Percentiles rank a stretch among this genome's conserved stretches.
Evolutionary conservation across 2,329 filamentous ascomycete genomes (phyloP).

Genomic region (Chrysoporthe cubensis): DNA sequence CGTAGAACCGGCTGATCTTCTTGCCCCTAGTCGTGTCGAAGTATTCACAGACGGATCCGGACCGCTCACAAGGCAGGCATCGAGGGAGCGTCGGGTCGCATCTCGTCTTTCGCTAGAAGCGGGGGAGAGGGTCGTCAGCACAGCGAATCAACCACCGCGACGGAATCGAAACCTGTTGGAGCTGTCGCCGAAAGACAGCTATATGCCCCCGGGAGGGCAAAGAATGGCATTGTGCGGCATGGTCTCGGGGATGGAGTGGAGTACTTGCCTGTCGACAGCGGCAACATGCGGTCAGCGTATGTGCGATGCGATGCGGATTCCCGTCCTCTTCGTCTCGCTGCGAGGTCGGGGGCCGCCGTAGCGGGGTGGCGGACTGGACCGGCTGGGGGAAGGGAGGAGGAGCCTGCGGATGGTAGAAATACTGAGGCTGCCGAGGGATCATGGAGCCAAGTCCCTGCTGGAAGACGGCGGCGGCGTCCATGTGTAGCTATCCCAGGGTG

Average conservation of each 20-base stretch:
- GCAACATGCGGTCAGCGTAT: conserved; percentile 80
- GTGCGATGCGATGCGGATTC: conserved; percentile 67
- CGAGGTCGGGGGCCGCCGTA: conserved; percentile 34
- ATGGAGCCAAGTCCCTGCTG: conserved; percentile 61
- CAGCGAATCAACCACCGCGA: background rate
- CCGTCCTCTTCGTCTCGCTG: conserved; percentile 54
- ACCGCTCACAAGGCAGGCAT: conserved; percentile 90
- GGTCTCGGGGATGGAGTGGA: background rate
- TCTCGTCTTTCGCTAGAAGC: conserved; percentile 81
- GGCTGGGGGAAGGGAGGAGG: conserved; percentile 33
- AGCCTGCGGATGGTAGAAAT: conserved; percentile 35
- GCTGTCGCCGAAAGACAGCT: background rate
- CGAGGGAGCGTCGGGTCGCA: conserved; percentile 92
- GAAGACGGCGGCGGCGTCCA: conserved; percentile 65
- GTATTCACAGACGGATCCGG: conserved; percentile 91
- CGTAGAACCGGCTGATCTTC: conserved; percentile 88
- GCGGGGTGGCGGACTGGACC: conserved; percentile 27
- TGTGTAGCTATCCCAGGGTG: conserved; percentile 38
- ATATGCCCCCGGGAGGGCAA: no score
- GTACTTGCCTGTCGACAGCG: conserved; percentile 74
- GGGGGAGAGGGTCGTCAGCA: conserved; percentile 26
- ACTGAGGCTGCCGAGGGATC: conserved; percentile 44
- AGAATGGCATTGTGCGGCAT: conserved; percentile 4
- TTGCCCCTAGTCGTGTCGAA: conserved; percentile 86
- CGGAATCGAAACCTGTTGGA: background rate